A percentile compares a stretch with the other conserved stretches of the same genome.
Conservation (phyloP, 768 basidiomycete species). For the Macrolepiota dolichaula region DNA sequence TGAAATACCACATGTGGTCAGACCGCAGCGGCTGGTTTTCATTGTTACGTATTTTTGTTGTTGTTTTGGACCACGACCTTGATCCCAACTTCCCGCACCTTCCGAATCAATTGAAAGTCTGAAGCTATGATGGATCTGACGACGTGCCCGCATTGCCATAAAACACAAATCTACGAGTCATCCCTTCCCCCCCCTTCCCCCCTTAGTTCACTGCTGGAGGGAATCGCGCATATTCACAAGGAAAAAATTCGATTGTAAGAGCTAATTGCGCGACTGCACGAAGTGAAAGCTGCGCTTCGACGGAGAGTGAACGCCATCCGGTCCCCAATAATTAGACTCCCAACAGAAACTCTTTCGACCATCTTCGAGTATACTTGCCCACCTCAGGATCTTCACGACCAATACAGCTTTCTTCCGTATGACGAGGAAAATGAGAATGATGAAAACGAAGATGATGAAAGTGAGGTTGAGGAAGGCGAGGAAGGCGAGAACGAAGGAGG, state of each 20-base stretch:
- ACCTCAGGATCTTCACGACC: background rate
- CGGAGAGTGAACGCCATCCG: background rate
- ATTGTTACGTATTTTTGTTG: no score
- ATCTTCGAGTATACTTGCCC: background rate
- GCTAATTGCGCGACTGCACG: background rate
- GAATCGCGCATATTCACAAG: background rate
- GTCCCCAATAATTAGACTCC: background rate
- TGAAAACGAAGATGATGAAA: no score
- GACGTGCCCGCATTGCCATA: background rate
- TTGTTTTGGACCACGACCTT: no score
- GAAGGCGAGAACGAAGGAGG: no score
- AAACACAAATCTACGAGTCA: background rate
- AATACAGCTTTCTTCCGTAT: background rate
- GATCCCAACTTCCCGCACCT: no score
- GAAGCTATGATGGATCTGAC: background rate
- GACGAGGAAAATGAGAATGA: background rate
- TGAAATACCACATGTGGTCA: no score
- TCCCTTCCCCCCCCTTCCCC: background rate
- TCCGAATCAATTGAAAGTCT: no score
- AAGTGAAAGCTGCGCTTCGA: background rate
- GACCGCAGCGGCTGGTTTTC: no score
- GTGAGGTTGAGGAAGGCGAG: no score
- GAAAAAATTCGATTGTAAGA: background rate
- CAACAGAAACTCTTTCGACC: background rate
- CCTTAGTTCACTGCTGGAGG: background rate